Base-by-base conservation (phyloP, 208 protist genomes). In the Acanthamoeba triangularis region DNA sequence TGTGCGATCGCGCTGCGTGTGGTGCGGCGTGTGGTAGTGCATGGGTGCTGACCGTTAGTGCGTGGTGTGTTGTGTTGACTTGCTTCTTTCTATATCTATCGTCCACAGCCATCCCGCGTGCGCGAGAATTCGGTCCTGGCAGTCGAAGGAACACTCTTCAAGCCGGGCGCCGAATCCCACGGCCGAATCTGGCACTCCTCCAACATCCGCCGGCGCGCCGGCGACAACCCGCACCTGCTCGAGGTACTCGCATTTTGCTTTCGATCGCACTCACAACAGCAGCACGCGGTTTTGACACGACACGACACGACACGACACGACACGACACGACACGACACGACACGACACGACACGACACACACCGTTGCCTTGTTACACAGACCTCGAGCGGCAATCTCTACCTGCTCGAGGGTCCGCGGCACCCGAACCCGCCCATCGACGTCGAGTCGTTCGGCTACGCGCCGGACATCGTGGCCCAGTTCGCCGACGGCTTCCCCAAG, bases 181-280 rank as follows among this genome's bases (percentile, higher is more conserved):
- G 78, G 78, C 20, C 78, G 78, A 47, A 37, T 63, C 4, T 87
- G 78, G 78, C 78, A 87, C 20, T 87, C 78, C 18, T 87, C 78
- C 52, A 87, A 54, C 49, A 87, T 87, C 52, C 78, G 78, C 8
- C 78, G 78, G 7, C 41, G 78, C n/a, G 52, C n/a, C 49, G 52
- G 37, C 52, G n/a, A 87, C 49, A 61, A 87, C 52, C 78, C 47
- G 25, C 78, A 8, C 44, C 78, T 87, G 4, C 78, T 87, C 18
- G 78, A 87, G 78, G 72, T 80, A 25, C 49, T 6, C 33, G 23
- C n/a, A 0, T 35, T 41, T 41, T 35, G 2, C n/a, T 74, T 74
- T n/a, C 37, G 6, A 8, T 44, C 67, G 18, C 61, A 23, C 61
- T 30, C 61, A 5, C 63, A 41, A 3, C 3, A 41, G 37, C 13